A percentile compares a stretch with the other conserved stretches of the same genome.
These are phyloP conservation scores for Triticum urartu DNA, from an alignment of 176 grass and related monocot genomes.

Conservation along the genomic window DNA sequence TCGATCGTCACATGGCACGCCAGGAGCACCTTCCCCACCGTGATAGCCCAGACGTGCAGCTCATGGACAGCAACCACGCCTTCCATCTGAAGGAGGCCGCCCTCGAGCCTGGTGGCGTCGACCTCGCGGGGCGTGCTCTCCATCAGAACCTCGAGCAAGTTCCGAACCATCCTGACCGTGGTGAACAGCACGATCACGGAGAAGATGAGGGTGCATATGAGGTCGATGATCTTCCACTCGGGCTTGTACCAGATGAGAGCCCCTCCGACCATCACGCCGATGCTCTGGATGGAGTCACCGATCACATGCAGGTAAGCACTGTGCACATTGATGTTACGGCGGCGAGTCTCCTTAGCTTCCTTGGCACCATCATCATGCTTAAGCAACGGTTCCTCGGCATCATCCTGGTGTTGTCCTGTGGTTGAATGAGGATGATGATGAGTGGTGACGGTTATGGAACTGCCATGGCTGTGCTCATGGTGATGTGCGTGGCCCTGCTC, in stretches of 20 bases:
- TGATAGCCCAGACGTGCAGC: conserved; percentile 98
- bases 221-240: conserved; percentile 97
- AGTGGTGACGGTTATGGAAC: conserved; percentile 47
- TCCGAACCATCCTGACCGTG: conserved; percentile 79
- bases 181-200: conserved; percentile 83
- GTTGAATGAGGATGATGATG: conserved; percentile 49
- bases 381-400: conserved; percentile 49
- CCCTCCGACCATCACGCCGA: conserved; percentile 93
- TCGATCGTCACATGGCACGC: conserved; percentile 88
- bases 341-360: conserved; percentile 46
- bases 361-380: conserved; percentile 41
- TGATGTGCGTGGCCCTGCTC: conserved; percentile 43
- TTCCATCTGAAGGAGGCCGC: conserved; percentile 66
- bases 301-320: conserved; percentile 91
- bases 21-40: conserved; percentile 86
- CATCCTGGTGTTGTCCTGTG: conserved; percentile 36
- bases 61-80: conserved; percentile 83
- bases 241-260: conserved; percentile 99
- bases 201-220: conserved; percentile 95
- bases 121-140: conserved; percentile 96
- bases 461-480: conserved; percentile 32
- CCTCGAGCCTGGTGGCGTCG: conserved; percentile 72
- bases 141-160: conserved; percentile 92
- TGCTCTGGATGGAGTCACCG: conserved; percentile 88
- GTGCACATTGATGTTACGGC: conserved; percentile 88